Conservation (phyloP, 176 grass and related monocot species). For the Carex kokanica region DNA sequence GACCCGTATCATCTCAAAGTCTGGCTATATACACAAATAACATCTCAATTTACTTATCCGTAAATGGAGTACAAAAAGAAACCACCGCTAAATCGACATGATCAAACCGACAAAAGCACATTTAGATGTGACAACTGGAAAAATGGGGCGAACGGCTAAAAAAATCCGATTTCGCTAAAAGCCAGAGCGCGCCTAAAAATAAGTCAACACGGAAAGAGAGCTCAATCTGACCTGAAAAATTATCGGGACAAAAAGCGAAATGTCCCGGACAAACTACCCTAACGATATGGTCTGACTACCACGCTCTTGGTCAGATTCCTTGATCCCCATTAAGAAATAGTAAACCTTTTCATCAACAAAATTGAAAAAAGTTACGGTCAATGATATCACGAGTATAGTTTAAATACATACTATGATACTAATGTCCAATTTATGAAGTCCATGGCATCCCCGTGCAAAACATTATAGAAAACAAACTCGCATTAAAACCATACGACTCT, state of each 20-base stretch:
- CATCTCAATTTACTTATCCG: neutral
- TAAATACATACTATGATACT: neutral
- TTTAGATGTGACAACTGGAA: neutral
- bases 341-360: neutral
- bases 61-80: neutral
- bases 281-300: neutral
- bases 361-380: neutral
- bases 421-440: neutral
- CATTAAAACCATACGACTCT: neutral
- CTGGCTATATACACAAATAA: too few relatives aligned
- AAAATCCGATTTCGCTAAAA: neutral
- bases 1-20: neutral
- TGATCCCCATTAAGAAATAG: neutral
- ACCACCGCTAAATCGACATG: neutral
- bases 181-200: neutral
- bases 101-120: neutral
- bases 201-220: slow-evolving; percentile 9
- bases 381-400: neutral
- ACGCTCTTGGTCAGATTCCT: slow-evolving; percentile 8
- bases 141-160: neutral
- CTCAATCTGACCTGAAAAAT: neutral
- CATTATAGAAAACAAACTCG: neutral
- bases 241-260: slow-evolving; percentile 6
- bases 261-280: neutral
- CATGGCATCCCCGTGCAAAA: neutral